Evolutionary conservation across 148 eudicot species (phyloP), one percentile per base, ranked within the genome.

Genomic region (Gaultheria prostrata): DNA sequence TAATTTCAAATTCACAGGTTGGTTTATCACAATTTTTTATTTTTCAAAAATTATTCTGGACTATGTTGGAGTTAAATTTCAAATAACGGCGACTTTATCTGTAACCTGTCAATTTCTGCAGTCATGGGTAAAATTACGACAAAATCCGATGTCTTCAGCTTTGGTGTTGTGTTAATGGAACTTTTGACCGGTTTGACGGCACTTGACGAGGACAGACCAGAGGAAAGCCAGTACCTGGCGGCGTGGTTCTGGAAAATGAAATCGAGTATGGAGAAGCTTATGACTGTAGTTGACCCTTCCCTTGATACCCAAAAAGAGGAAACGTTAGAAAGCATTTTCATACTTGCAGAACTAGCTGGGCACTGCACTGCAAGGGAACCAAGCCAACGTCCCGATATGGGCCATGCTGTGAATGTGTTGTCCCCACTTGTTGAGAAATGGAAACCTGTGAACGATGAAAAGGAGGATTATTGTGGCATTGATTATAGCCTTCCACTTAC

Each of bases 341-440:
- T 86, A 2, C 83, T 94, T 8, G 92, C 98, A 13, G 99, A 94
- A 46, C 89, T 94, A 48, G 99, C 98, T 0, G 97, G 98, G 10
- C 99, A 97, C 83, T 97, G 99, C 89, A 97, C 99, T 0, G 96
- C 98, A 2, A 88, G 98, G 71, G 98, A 94, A 87, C 94, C 98
- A 32, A 89, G 82, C 45, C 99, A 95, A 82, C 89, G 99, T 1
- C 99, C 99, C 3, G 98, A 97, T 26, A 97, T 97, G 97, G 97
- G 99, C 4, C 97, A 97, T 57, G 97, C 90, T 1, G 99, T 97
- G 63, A 95, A 91, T 50, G 94, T 97, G 1, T 78, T 97, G 53
- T 88, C 88, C 49, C 92, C 97, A 18, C 97, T 97, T 32, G 98
- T 97, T 1, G 96, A 95, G 91, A 92, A 93, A 85, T 97, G 99